Conservation (phyloP, 2,329 filamentous ascomycete genomes). For the Pseudogymnoascus sp. region DNA sequence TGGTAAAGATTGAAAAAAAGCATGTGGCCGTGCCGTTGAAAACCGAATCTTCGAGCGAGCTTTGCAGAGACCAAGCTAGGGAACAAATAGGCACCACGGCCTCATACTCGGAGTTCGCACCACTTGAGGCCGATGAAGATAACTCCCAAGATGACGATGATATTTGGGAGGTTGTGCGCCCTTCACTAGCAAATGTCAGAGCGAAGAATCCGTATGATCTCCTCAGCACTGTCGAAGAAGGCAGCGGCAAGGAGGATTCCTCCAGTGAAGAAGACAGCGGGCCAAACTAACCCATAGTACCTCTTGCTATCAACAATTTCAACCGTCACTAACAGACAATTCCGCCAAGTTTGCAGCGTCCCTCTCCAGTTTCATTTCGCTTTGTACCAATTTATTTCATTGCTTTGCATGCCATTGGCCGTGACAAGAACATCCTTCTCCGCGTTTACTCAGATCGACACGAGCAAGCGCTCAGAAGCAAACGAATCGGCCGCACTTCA, state of each 20-base stretch:
- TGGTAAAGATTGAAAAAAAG: background rate
- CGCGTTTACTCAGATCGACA: background rate
- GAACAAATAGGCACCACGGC: background rate
- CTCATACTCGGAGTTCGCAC: background rate
- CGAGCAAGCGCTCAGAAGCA: background rate
- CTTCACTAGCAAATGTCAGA: background rate
- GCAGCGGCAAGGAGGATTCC: background rate
- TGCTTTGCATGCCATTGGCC: background rate
- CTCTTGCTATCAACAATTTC: background rate
- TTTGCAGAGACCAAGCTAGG: background rate
- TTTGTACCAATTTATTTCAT: background rate
- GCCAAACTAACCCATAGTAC: background rate
- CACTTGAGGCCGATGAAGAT: background rate
- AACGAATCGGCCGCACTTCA: background rate
- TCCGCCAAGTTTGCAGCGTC: background rate
- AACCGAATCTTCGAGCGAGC: background rate
- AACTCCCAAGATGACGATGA: background rate
- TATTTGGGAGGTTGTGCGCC: background rate
- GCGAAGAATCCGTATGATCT: background rate
- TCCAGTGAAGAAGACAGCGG: background rate
- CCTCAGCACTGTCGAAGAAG: background rate
- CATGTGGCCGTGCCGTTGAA: background rate
- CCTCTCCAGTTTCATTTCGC: background rate
- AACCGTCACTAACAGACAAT: background rate
- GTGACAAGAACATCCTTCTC: background rate